A percentile compares a stretch with the other conserved stretches of the same genome.
phyloP scores from a whole-genome alignment of 768 basidiomycete species.

The Gloeostereum incarnatum region DNA sequence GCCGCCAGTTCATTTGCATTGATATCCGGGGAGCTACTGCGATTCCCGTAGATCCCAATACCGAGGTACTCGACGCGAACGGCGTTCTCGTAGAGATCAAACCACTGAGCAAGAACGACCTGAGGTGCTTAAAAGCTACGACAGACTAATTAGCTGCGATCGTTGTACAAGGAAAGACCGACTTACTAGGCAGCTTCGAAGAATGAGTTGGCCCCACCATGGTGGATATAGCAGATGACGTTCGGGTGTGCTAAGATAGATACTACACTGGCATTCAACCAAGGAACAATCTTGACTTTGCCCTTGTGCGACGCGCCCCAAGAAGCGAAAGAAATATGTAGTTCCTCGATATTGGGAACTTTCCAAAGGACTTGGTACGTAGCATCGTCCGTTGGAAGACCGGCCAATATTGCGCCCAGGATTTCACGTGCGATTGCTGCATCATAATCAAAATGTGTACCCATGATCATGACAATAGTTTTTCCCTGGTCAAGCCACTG shows the following conservation, averaged over 20 bases:
- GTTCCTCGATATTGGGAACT: neutral
- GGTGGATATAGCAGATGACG: constrained; percentile 5
- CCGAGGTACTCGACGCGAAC: constrained; percentile 12
- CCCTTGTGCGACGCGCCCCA: neutral
- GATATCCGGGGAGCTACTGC: constrained; percentile 8
- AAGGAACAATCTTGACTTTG: constrained; percentile 1
- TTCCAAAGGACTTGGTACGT: constrained; percentile 7
- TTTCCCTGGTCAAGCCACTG: constrained; percentile 4
- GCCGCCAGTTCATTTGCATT: constrained; percentile 11
- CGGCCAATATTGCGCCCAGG: constrained; percentile 2
- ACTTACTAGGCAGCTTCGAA: constrained; percentile 7
- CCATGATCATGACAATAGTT: constrained; percentile 5
- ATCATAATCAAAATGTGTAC: constrained; percentile 3
- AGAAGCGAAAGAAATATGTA: neutral
- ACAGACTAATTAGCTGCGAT: neutral
- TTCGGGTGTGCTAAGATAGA: constrained; percentile 5
- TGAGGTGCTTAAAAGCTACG: constrained; percentile 11
- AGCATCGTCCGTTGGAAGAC: neutral
- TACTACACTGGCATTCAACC: constrained; percentile 3
- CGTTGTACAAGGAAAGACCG: neutral
- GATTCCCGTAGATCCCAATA: constrained; percentile 14
- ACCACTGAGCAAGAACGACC: constrained; percentile 13
- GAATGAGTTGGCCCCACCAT: constrained; percentile 8
- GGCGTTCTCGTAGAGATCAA: constrained; percentile 15
- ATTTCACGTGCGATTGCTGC: neutral